These are phyloP conservation scores for Trichoderma sp. DNA, from an alignment of 2,329 filamentous ascomycete genomes.

Conservation along the genomic window DNA sequence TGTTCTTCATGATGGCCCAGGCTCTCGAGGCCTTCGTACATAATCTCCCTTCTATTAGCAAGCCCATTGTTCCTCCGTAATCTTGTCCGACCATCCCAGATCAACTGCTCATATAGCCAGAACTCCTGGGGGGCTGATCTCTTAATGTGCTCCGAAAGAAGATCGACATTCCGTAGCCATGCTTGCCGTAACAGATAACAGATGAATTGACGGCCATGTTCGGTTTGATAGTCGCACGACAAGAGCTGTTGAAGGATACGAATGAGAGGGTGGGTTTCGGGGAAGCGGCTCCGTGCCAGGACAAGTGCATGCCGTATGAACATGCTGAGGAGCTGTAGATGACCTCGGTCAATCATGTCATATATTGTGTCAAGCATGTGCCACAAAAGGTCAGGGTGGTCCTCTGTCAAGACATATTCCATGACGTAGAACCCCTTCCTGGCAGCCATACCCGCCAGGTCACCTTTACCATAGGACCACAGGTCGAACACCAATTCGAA, in stretches of 20 bases:
- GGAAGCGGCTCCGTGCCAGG: constrained; percentile 30
- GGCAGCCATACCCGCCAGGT: constrained; percentile 37
- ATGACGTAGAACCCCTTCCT: constrained; percentile 36
- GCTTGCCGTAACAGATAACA: constrained; percentile 36
- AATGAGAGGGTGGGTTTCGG: constrained; percentile 34
- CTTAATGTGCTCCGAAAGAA: constrained; percentile 33
- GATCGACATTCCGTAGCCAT: constrained; percentile 38
- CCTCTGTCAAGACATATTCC: constrained; percentile 37
- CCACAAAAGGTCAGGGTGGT: constrained; percentile 39
- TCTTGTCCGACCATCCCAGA: constrained; percentile 38
- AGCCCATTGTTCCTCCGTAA: constrained; percentile 34
- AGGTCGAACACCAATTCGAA: constrained; percentile 40
- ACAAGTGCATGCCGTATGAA: constrained; percentile 35
- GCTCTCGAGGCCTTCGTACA: constrained; percentile 32
- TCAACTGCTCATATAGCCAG: constrained; percentile 40
- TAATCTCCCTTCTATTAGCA: constrained; percentile 28
- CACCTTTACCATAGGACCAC: constrained; percentile 36
- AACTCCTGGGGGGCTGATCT: constrained; percentile 31
- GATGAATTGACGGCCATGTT: constrained; percentile 32
- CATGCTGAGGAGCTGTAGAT: constrained; percentile 34
- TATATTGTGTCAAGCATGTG: constrained; percentile 39
- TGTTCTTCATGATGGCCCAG: constrained; percentile 24
- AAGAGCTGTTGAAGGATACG: constrained; percentile 33
- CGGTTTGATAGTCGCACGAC: constrained; percentile 32
- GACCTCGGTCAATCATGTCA: constrained; percentile 37